Evolutionary conservation across 768 basidiomycete species (phyloP), one percentile per base, ranked within the genome.

Genomic region (Collybia sp.): DNA sequence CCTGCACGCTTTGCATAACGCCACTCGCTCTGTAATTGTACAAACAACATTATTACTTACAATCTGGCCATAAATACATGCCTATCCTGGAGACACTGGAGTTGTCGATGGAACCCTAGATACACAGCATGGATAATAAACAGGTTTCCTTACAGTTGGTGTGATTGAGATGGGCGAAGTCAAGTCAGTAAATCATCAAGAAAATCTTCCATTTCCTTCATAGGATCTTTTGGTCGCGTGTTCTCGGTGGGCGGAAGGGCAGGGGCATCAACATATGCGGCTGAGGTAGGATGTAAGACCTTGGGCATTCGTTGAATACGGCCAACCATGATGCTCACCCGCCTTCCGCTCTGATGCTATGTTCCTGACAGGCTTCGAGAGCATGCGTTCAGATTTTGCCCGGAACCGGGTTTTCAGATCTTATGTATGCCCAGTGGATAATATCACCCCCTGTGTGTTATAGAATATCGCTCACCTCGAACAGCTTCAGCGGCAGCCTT

Each of bases 401-500:
- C 72, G 66, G 48, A 85, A 82, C 30, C 81, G 68, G 1, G 65
- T 63, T 54, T 82, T 84, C 16, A 85, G 61, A 47, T 84, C 83
- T 85, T 58, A 25, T 10, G 18, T 20, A 4, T 17, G 12, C 25
- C 11, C 30, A 31, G n/a, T n/a, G n/a, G 5, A 30, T 16, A 40
- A 16, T 40, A 0, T 46, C 30, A 48, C 17, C 33, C 40, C 30
- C 11, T 12, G 11, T 37, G 17, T 32, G 43, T 40, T 15, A 33
- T 15, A 44, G 30, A 19, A 30, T 43, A 19, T 13, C 16, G 52
- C 69, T 37, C 44, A 87, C 89, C 89, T 73, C 86, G 71, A 17
- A 76, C 76, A 11, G 89, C 88, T 48, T 90, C 88, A 0, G 88
- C 87, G 5, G 76, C 73, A 1, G 76, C 75, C 55, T 89, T 91